These are phyloP conservation scores for Pythium phragmitis DNA, from an alignment of 352 stramenopile genomes.

Conservation along the genomic window DNA sequence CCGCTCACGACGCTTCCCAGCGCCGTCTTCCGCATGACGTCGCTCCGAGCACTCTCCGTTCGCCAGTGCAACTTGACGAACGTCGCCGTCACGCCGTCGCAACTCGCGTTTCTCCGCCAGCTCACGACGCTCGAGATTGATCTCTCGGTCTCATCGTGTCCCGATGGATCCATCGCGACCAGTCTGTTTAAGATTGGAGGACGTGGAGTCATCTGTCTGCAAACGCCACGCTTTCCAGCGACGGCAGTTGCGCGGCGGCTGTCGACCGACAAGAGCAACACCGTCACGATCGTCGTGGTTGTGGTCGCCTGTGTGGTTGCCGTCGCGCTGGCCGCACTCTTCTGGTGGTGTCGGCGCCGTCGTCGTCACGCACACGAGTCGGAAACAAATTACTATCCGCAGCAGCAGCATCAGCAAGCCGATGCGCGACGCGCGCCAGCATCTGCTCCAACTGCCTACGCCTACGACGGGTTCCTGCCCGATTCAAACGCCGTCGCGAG, in stretches of 20 bases:
- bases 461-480: too few relatives aligned
- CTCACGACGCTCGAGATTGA: constrained; percentile 43
- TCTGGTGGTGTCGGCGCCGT: too few relatives aligned
- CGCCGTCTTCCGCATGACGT: constrained; percentile 44
- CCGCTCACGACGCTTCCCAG: constrained; percentile 42
- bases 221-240: background rate
- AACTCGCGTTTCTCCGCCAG: constrained; percentile 42
- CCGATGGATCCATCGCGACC: constrained; percentile 6
- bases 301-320: background rate
- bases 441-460: too few relatives aligned
- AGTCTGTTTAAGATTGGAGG: background rate
- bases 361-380: too few relatives aligned
- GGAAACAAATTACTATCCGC: too few relatives aligned
- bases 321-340: background rate
- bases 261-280: background rate
- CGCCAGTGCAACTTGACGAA: constrained; percentile 53
- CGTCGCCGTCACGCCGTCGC: constrained; percentile 37
- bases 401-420: too few relatives aligned
- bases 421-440: too few relatives aligned
- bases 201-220: background rate
- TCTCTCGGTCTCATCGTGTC: constrained; percentile 39
- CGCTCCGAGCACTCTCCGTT: constrained; percentile 53
- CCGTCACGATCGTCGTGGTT: background rate
- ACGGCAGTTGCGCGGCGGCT: background rate
- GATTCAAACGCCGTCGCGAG: too few relatives aligned